Conservation (phyloP, 805 yeast genomes). For the Ogataea wickerhamii region DNA sequence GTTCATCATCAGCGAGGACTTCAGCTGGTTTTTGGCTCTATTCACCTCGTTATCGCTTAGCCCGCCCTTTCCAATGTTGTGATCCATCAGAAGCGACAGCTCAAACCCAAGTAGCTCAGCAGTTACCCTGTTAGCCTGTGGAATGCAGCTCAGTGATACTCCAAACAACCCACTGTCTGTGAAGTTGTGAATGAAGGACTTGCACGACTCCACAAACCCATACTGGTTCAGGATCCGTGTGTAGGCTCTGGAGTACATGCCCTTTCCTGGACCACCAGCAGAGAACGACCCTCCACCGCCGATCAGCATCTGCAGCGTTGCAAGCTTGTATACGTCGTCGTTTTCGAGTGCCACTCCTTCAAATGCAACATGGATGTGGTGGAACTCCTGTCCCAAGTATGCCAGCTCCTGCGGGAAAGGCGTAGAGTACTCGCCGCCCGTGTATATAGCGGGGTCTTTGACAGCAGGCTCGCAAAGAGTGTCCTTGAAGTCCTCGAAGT, state of each 20-base stretch:
- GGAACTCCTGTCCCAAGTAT: conserved; percentile 66
- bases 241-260: conserved; percentile 93
- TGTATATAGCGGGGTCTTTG: conserved; percentile 45
- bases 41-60: conserved; percentile 68
- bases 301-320: conserved; percentile 80
- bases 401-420: conserved; percentile 58
- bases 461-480: conserved; percentile 22
- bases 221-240: conserved; percentile 87
- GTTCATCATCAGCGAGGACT: conserved; percentile 85
- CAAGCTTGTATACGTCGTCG: conserved; percentile 86
- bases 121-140: conserved; percentile 79
- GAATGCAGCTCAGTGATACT: conserved; percentile 76
- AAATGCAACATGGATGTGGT: conserved; percentile 81
- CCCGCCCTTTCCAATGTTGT: conserved; percentile 50
- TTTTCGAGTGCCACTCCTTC: conserved; percentile 81
- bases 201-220: conserved; percentile 86
- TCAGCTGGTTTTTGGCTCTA: conserved; percentile 90
- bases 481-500: conserved; percentile 60
- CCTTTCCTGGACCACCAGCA: conserved; percentile 99
- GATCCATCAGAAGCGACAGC: conserved; percentile 43
- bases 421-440: conserved; percentile 56
- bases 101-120: conserved; percentile 76
- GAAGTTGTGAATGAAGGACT: conserved; percentile 85
- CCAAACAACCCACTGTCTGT: conserved; percentile 91
- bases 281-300: conserved; percentile 98